Conservation (phyloP, 768 basidiomycete species). For the Boletus pseudo-olivaceus region DNA sequence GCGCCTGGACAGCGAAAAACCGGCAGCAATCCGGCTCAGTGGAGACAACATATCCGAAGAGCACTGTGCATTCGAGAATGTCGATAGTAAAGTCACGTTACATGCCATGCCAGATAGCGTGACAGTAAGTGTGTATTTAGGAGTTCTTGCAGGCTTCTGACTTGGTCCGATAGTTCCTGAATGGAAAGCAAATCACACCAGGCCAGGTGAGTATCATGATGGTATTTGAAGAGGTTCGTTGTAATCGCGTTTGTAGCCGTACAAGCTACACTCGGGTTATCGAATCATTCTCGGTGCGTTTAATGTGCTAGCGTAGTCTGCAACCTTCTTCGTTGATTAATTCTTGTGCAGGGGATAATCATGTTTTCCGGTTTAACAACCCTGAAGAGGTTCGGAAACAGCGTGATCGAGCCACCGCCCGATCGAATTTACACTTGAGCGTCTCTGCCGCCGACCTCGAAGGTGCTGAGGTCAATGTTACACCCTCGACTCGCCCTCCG, state of each 20-base stretch:
- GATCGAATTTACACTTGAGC: slow-evolving; percentile 64
- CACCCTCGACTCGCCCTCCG: slow-evolving; percentile 66
- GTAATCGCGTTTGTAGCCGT: slow-evolving; percentile 41
- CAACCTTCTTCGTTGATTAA: slow-evolving; percentile 1
- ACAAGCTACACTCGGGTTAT: slow-evolving; percentile 90
- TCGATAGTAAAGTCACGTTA: slow-evolving; percentile 78
- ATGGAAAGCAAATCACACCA: slow-evolving; percentile 82
- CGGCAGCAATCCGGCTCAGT: slow-evolving; percentile 86
- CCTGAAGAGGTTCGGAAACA: slow-evolving; percentile 92
- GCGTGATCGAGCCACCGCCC: slow-evolving; percentile 75
- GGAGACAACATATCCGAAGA: slow-evolving; percentile 89
- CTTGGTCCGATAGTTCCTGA: slow-evolving; percentile 65
- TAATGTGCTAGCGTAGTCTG: not conserved
- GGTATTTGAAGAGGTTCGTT: slow-evolving; percentile 2
- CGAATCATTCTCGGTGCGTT: slow-evolving; percentile 88
- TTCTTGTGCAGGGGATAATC: slow-evolving; percentile 72
- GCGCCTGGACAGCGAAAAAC: slow-evolving; percentile 76
- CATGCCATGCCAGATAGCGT: slow-evolving; percentile 76
- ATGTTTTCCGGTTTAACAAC: slow-evolving; percentile 97
- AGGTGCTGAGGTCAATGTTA: slow-evolving; percentile 35
- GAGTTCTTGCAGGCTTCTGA: slow-evolving; percentile 10
- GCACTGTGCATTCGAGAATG: slow-evolving; percentile 90
- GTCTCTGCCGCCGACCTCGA: slow-evolving; percentile 67
- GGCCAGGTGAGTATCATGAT: slow-evolving; percentile 54
- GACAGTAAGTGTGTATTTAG: slow-evolving; percentile 52